These are phyloP conservation scores for Colletotrichum filicis DNA, from an alignment of 2,329 filamentous ascomycete species.

Conservation along the genomic window DNA sequence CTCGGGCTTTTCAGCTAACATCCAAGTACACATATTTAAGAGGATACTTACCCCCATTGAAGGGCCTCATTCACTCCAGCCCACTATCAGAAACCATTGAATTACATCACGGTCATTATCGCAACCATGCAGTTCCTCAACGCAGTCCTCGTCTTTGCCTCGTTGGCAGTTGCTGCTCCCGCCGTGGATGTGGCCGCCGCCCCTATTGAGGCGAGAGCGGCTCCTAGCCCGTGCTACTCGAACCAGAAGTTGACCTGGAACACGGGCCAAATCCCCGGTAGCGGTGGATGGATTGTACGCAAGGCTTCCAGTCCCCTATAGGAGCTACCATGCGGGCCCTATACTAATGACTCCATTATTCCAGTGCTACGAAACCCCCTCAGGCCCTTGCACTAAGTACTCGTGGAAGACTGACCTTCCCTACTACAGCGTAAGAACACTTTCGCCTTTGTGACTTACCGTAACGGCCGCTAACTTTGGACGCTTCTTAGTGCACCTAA, in stretches of 20 bases:
- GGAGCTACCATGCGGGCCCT: too few relatives aligned
- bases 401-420: slow-evolving; percentile 8
- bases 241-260: not conserved
- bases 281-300: slow-evolving; percentile 9
- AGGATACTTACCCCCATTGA: too few relatives aligned
- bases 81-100: too few relatives aligned
- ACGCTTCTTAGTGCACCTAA: slow-evolving; percentile 1
- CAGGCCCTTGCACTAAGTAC: not conserved
- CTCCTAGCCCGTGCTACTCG: not conserved
- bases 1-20: too few relatives aligned
- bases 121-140: not conserved
- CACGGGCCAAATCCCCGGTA: not conserved
- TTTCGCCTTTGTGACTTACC: rapidly evolving
- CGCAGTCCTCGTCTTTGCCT: not conserved
- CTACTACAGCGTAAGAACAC: slow-evolving; percentile 2
- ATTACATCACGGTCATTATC: too few relatives aligned
- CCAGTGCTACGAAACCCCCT: not conserved
- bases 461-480: not conserved
- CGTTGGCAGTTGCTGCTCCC: not conserved
- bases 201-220: not conserved
- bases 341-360: not conserved
- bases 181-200: not conserved
- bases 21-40: too few relatives aligned
- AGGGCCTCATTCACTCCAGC: too few relatives aligned
- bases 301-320: too few relatives aligned